A percentile compares a stretch with the other conserved stretches of the same genome.
Conservation (phyloP, 2,329 filamentous ascomycete species). For the Pseudopyrenochaeta lycopersici region DNA sequence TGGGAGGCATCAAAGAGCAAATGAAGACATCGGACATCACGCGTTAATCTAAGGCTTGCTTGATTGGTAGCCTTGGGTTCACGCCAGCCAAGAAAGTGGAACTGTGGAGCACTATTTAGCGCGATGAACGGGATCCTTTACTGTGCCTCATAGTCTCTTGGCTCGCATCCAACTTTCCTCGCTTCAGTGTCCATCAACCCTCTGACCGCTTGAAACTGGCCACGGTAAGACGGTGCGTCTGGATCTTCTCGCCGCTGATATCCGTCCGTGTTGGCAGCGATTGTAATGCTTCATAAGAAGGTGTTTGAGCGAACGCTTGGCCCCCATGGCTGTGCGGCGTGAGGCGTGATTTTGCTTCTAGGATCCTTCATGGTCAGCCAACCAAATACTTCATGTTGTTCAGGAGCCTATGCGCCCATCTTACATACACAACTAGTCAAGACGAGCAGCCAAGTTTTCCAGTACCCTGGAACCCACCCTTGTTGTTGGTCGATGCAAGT, state of each 20-base stretch:
- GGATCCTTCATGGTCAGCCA: neutral
- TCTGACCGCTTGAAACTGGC: neutral
- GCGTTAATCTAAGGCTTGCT: neutral
- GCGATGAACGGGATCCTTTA: slow-evolving; percentile 1
- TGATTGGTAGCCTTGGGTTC: neutral
- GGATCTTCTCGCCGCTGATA: no score
- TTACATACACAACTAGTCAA: neutral
- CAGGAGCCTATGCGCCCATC: neutral
- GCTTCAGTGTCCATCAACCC: neutral
- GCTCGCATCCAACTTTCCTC: neutral
- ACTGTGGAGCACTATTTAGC: slow-evolving; percentile 1
- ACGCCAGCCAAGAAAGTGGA: neutral
- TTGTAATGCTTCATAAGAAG: no score
- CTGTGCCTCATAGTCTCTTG: slow-evolving; percentile 7
- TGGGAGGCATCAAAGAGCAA: no score
- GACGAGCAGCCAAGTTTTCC: neutral
- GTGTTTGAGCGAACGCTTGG: no score
- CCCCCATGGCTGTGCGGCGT: neutral
- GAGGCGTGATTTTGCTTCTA: neutral
- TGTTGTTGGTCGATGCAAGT: neutral
- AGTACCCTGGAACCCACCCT: neutral
- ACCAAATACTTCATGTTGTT: neutral
- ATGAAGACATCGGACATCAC: neutral
- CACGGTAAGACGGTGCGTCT: neutral
- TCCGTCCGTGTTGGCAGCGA: no score